Base-by-base conservation (phyloP, 176 grass and related monocot genomes). In the Oropetium thomaeum region DNA sequence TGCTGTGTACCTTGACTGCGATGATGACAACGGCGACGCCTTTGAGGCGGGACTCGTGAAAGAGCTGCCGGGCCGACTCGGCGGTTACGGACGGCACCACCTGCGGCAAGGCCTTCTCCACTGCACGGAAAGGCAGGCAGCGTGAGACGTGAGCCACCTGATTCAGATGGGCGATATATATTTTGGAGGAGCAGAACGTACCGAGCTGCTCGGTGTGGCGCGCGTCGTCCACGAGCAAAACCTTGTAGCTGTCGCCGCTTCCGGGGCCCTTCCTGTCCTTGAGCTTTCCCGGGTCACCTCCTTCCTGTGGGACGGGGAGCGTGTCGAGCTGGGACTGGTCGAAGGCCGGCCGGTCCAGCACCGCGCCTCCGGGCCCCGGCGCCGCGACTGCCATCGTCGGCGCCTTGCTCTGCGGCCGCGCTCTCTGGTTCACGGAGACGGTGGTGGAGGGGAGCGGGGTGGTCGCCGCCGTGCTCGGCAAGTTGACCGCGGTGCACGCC, bases 201-300 rank as follows among this genome's bases (percentile, higher is more conserved):
- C 92, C 84, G 38, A 64, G 64, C 73, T 89, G 71, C 74, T 89
- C 92, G 19, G 80, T 89, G 73, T 89, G 92, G 62, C 83, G 83
- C 39, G 69, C 76, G 73, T 92, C 89, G 77, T 96, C 89, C 27
- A 96, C 39, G 58, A 96, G 79, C 57, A 96, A 32, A 51, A 89
- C 89, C 75, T 80, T 89, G 89, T 77, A 96, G 82, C 72, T 87
- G 65, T 92, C 92, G 39, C 87, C 87, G 47, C 62, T 90, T 5
- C 86, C 79, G 8, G 84, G 53, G 41, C 74, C 82, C 78, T 61
- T 96, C 62, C 54, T 65, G 7, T 81, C 60, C 63, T 15, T 81
- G 58, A 67, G 70, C 79, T 84, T 70, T 29, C 87, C 87, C 8
- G 84, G 77, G 71, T 92, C 87, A 19, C 87, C 82, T 64, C 87